phyloP scores from a whole-genome alignment of 169 alveolate genomes.

The Plasmodium gonderi region DNA sequence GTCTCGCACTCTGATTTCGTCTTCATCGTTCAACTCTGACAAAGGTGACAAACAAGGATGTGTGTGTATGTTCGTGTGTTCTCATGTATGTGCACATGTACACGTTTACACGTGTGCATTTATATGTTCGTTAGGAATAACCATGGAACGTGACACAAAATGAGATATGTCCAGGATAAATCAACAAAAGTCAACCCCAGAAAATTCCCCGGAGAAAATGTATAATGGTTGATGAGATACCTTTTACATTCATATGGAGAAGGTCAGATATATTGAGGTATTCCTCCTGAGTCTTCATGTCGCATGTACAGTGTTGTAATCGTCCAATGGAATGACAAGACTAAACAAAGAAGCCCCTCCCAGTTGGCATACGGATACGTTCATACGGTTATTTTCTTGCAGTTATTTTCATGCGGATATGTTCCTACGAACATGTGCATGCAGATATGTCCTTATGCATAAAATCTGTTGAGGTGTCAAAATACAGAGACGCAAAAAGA shows the following conservation, averaged over 20 bases:
- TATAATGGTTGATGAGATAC: too few species aligned
- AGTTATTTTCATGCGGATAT: background rate
- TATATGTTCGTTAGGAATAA: too few species aligned
- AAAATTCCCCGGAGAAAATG: too few species aligned
- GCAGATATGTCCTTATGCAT: background rate
- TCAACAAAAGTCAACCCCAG: too few species aligned
- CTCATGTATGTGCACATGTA: background rate
- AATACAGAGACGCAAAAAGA: background rate
- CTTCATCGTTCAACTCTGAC: constrained; percentile 44
- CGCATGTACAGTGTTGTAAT: background rate
- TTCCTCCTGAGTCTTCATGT: constrained; percentile 17
- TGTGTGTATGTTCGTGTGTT: background rate
- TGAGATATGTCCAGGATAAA: too few species aligned
- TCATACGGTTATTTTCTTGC: too few species aligned
- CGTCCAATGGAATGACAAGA: background rate
- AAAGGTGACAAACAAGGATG: background rate
- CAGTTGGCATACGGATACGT: background rate
- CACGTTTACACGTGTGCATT: too few species aligned
- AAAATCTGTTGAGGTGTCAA: background rate
- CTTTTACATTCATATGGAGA: constrained; percentile 44
- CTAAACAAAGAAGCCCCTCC: background rate
- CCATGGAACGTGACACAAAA: too few species aligned
- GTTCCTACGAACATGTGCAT: too few species aligned
- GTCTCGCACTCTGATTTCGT: constrained; percentile 16
- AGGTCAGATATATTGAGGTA: constrained; percentile 1